Evolutionary conservation across 495 filamentous ascomycete genomes (phyloP), one percentile per base, ranked within the genome.

Genomic region (Penicillium waksmanii): DNA sequence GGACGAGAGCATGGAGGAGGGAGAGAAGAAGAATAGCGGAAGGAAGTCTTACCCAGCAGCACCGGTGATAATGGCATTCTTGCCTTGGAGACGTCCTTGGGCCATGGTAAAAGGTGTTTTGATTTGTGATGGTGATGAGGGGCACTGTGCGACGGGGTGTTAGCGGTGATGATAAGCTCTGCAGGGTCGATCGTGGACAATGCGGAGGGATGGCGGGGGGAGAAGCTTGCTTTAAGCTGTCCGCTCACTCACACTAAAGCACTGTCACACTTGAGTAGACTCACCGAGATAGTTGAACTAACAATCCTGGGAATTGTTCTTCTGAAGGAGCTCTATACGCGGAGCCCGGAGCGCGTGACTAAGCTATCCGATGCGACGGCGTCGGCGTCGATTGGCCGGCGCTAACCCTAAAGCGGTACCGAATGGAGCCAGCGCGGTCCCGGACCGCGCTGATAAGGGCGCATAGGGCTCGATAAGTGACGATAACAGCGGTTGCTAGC

Each of bases 1-100:
- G 27, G 27, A 31, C 27, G 27, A 2, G 5, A 8, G 27, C 27
- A 31, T 0, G 27, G 27, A 31, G 8, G 27, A 31, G 8, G 27
- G 6, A 5, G 8, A 31, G 27, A 9, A 31, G 27, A 8, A 44
- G 17, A 10, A 17, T 19, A 13, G 4, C 6, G 15, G 21, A 12
- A 19, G 9, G 21, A 18, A 25, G 1, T 13, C 86, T 65, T 84
- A 96, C 92, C 93, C 90, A 60, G 91, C 93, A 36, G 89, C 93
- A 60, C 93, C 93, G 33, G 93, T 97, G 73, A 97, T 82, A 61
- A 97, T 85, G 72, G 90, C 89, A 77, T 95, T 96, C 80, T 96
- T 97, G 72, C 91, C 92, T 36, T 84, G 78, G 35, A 97, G 80
- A 71, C 93, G 87, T 58, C 83, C 84, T 57, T 62, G 57, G 27